Evolutionary conservation across 108 stramenopile species (phyloP), one percentile per base, ranked within the genome.

Genomic region (Chaetoceros muelleri): DNA sequence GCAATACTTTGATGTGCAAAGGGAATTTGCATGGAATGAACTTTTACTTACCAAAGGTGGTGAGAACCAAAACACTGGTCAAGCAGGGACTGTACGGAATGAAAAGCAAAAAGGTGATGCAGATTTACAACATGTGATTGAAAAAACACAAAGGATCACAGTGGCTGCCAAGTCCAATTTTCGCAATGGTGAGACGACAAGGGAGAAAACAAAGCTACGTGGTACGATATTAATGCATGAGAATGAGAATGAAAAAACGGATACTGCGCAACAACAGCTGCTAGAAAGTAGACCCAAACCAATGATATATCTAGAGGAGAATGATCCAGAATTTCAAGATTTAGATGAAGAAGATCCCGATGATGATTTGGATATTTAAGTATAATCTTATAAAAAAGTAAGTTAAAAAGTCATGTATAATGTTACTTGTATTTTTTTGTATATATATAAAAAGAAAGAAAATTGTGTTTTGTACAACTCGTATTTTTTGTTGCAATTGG

Each of bases 301-400:
- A 2, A 57, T 62, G 3, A 78, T 78, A 24, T 73, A 53, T 46
- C n/a, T 78, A 26, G 65, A 78, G 55, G 76, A 78, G 28, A 62
- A 78, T 44, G 76, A 78, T 49, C 76, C 76, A 10, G 76, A 78
- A 55, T 78, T 70, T 57, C 61, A 73, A 24, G 76, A 78, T 66
- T 56, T 72, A 30, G 75, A 77, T 46, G 70, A 72, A 64, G 75
- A 77, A 61, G 75, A 77, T 58, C 75, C 71, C 1, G 75, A 77
- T 44, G 75, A 73, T 62, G 67, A 73, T 50, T 60, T 73, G 45
- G 59, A 66, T 25, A 50, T 59, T 3, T 59, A 52, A 46, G 18
- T 8, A 51, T 20, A 51, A 20, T 16, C 10, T 10, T 20, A 51
- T 21, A 46, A 46, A 22, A 21, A 3, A 46, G 22, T 21, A 44